Evolutionary conservation across 2,329 filamentous ascomycete species (phyloP).

Genomic region (Penicillium expansum): DNA sequence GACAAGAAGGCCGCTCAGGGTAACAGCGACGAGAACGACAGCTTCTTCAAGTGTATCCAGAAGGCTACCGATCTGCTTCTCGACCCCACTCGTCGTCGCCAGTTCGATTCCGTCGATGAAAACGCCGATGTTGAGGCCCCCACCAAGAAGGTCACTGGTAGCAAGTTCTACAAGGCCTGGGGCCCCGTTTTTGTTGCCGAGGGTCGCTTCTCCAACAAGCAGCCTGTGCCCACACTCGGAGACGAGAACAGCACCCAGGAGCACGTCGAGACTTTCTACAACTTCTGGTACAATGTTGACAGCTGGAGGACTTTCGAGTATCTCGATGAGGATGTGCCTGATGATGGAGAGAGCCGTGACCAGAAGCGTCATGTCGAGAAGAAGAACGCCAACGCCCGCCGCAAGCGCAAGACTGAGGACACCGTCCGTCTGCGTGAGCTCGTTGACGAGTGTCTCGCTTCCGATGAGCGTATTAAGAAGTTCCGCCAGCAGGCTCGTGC

Average conservation of each 20-base stretch:
- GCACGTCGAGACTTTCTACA: conserved; percentile 94
- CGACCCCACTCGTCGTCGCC: conserved; percentile 86
- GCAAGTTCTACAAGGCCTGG: conserved; percentile 97
- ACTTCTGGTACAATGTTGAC: conserved; percentile 99
- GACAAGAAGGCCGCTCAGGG: conserved; percentile 97
- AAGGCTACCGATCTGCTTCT: conserved; percentile 92
- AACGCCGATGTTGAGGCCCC: conserved; percentile 89
- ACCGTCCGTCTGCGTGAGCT: conserved; percentile 84
- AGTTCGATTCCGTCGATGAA: conserved; percentile 97
- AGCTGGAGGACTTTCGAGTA: conserved; percentile 98
- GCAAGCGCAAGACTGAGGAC: conserved; percentile 99
- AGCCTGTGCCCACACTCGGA: conserved; percentile 85
- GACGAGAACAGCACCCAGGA: conserved; percentile 80
- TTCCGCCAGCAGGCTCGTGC: conserved; percentile 91
- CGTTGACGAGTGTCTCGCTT: conserved; percentile 78
- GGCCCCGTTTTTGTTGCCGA: conserved; percentile 84
- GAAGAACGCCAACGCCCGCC: conserved; percentile 95
- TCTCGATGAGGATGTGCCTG: conserved; percentile 95
- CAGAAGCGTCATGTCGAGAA: conserved; percentile 98
- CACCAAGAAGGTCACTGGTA: conserved; percentile 81
- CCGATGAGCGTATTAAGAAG: conserved; percentile 94
- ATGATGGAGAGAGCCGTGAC: conserved; percentile 98
- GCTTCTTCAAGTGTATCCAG: conserved; percentile 99
- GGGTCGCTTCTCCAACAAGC: conserved; percentile 83
- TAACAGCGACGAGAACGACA: conserved; percentile 78